Conservation (phyloP, 345 rosid genomes). For the Aquilaria malaccensis region DNA sequence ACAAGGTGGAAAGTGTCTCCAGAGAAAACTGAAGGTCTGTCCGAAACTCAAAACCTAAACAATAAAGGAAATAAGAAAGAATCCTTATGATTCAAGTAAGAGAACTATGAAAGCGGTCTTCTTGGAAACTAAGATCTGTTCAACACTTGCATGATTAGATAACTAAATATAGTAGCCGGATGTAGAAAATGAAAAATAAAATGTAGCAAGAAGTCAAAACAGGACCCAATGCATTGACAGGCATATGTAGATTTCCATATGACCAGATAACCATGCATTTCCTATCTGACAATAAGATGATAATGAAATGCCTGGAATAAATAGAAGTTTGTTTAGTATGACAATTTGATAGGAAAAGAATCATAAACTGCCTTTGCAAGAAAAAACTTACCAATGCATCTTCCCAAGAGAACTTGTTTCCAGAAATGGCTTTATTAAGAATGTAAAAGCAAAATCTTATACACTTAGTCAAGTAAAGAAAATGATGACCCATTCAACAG, state of each 20-base stretch:
- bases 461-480: too few relatives aligned
- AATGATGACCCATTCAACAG: too few relatives aligned
- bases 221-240: too few relatives aligned
- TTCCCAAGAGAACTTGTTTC: conserved; percentile 61
- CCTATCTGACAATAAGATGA: not conserved
- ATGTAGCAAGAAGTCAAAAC: not conserved
- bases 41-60: conserved; percentile 59
- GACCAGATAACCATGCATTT: not conserved
- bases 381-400: conserved; percentile 54
- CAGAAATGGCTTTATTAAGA: conserved; percentile 51
- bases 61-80: not conserved
- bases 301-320: not conserved
- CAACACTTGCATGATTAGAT: too few relatives aligned
- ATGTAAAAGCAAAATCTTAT: conserved; percentile 61
- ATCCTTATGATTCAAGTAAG: too few relatives aligned
- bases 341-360: not conserved
- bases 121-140: too few relatives aligned
- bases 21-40: conserved; percentile 34
- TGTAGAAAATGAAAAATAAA: not conserved
- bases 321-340: not conserved
- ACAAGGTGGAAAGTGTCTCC: conserved; percentile 29
- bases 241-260: too few relatives aligned
- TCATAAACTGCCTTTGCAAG: not conserved
- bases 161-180: not conserved
- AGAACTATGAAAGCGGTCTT: too few relatives aligned